Percentiles rank a stretch among this genome's conserved stretches.
phyloP scores from a whole-genome alignment of 1,284 basidiomycete species.

The Mycosarcoma mackinlayi region DNA sequence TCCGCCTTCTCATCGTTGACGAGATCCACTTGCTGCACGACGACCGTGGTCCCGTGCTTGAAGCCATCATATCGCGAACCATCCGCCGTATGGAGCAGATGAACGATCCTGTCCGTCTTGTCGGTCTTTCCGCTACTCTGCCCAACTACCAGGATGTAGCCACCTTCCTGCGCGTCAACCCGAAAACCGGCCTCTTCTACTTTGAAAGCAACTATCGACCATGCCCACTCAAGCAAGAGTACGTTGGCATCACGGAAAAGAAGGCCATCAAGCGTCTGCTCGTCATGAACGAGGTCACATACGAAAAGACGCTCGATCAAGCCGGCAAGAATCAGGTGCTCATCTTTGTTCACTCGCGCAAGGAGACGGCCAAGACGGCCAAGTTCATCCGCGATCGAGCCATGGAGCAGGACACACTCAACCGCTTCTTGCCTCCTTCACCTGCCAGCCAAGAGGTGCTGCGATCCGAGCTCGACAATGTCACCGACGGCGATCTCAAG shows the following conservation, averaged over 20 bases:
- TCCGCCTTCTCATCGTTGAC: conserved; percentile 95
- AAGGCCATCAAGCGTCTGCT: conserved; percentile 99
- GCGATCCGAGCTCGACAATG: conserved; percentile 79
- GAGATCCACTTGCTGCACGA: conserved; percentile 98
- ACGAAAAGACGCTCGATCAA: conserved; percentile 79
- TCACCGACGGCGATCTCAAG: conserved; percentile 84
- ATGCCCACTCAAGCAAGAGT: conserved; percentile 94
- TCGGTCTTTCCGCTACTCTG: conserved; percentile 94
- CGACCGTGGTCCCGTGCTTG: conserved; percentile 96
- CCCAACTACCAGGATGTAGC: conserved; percentile 99
- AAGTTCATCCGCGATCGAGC: conserved; percentile 94
- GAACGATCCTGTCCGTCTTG: conserved; percentile 86
- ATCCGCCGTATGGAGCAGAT: conserved; percentile 89
- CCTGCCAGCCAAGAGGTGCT: conserved; percentile 60
- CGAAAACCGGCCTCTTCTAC: conserved; percentile 92
- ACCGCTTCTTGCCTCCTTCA: conserved; percentile 79
- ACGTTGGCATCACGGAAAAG: conserved; percentile 98
- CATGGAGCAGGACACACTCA: conserved; percentile 94
- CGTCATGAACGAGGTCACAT: conserved; percentile 98
- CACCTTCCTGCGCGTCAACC: conserved; percentile 94
- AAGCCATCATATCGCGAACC: conserved; percentile 89
- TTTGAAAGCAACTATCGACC: conserved; percentile 92
- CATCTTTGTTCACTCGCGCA: conserved; percentile 97
- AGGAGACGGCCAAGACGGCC: conserved; percentile 97
- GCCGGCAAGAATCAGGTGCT: conserved; percentile 71